A percentile compares a stretch with the other conserved stretches of the same genome.
Evolutionary conservation across 176 grass and related monocot genomes (phyloP).

Genomic region (Paspalum notatum): DNA sequence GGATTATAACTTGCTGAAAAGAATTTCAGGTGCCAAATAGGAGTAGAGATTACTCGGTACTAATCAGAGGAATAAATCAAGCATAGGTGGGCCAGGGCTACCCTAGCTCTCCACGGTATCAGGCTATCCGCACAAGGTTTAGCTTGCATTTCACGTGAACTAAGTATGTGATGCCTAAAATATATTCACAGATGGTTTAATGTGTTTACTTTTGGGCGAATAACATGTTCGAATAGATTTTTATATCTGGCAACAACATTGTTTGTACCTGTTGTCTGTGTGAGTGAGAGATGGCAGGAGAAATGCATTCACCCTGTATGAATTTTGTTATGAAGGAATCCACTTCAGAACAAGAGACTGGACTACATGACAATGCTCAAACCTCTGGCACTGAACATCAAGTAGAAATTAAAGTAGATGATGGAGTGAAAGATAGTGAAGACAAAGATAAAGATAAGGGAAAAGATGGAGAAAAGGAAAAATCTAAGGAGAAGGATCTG

Average conservation of each 20-base stretch:
- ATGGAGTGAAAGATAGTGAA: conserved; percentile 60
- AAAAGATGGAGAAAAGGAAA: conserved; percentile 82
- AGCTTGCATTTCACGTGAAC: neutral
- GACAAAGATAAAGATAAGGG: conserved; percentile 78
- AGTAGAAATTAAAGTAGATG: conserved; percentile 67
- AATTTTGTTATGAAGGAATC: conserved; percentile 60
- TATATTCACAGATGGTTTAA: neutral
- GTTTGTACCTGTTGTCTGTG: neutral
- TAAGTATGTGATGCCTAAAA: neutral
- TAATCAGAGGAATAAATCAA: neutral
- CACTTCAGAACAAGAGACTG: conserved; percentile 60
- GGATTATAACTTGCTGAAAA: neutral
- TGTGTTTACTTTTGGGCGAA: conserved; percentile 1
- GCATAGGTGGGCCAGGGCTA: neutral
- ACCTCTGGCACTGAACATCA: conserved; percentile 58
- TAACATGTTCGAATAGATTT: conserved; percentile 16
- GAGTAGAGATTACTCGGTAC: neutral
- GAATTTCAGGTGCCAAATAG: neutral
- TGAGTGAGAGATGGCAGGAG: neutral
- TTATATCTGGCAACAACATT: neutral
- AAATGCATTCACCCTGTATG: conserved; percentile 20
- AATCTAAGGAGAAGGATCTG: conserved; percentile 73
- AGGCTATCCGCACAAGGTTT: neutral
- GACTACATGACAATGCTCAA: conserved; percentile 60
- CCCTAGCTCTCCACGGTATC: neutral